These are phyloP conservation scores for Trametes sp. DNA, from an alignment of 1,284 basidiomycete species.

Conservation along the genomic window DNA sequence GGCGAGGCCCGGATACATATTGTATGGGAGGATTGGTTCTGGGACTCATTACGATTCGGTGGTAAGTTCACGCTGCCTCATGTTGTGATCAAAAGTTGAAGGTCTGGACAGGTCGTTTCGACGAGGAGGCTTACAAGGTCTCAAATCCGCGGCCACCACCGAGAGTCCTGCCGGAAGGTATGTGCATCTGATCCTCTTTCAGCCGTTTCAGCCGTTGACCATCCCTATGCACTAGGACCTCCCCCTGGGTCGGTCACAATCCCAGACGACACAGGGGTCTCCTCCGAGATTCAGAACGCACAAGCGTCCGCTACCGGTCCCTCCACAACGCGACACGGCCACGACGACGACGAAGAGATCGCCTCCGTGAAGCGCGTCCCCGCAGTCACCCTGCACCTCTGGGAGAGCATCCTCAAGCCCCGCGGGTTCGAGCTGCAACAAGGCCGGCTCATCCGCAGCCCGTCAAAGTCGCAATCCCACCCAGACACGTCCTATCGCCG, in stretches of 20 bases:
- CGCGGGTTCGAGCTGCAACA: slow-evolving; percentile 67
- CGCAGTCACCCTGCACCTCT: slow-evolving; percentile 66
- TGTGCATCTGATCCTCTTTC: neutral
- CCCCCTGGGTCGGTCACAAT: slow-evolving; percentile 14
- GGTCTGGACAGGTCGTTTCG: slow-evolving; percentile 45
- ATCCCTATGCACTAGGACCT: slow-evolving; percentile 13
- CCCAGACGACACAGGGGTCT: slow-evolving; percentile 13
- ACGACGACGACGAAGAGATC: slow-evolving; percentile 53
- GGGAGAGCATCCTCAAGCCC: slow-evolving; percentile 68
- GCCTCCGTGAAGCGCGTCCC: slow-evolving; percentile 62
- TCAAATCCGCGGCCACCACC: slow-evolving; percentile 64
- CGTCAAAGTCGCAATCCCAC: slow-evolving; percentile 51
- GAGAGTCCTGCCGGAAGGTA: slow-evolving; percentile 41
- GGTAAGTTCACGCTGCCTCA: slow-evolving; percentile 47
- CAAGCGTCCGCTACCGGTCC: slow-evolving; percentile 14
- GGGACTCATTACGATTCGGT: slow-evolving; percentile 77
- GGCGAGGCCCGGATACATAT: slow-evolving; percentile 73
- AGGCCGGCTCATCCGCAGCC: slow-evolving; percentile 62
- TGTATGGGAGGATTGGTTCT: slow-evolving; percentile 89
- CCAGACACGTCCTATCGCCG: slow-evolving; percentile 14
- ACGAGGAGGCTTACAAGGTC: slow-evolving; percentile 65
- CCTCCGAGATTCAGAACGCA: slow-evolving; percentile 28
- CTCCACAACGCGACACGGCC: slow-evolving; percentile 12
- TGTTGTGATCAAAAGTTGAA: neutral
- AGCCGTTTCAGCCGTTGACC: neutral